Percentiles rank a stretch among this genome's conserved stretches.
phyloP scores from a whole-genome alignment of 768 basidiomycete genomes.

The Sistotremastrum suecicum region DNA sequence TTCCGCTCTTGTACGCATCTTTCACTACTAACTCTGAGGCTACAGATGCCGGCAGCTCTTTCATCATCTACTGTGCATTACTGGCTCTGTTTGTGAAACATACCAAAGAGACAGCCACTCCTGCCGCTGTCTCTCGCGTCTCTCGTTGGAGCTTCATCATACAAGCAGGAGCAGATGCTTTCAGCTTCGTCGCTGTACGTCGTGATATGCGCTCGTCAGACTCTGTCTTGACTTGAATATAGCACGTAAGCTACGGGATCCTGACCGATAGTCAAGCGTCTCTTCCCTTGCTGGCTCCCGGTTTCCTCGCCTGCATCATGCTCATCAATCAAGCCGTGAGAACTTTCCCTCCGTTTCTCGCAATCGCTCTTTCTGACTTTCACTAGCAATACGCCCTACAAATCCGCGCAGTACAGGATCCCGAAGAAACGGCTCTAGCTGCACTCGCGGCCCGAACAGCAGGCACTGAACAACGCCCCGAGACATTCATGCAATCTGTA shows the following conservation, averaged over 20 bases:
- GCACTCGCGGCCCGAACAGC: constrained; percentile 18
- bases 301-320: constrained; percentile 67
- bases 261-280: constrained; percentile 73
- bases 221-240: background rate
- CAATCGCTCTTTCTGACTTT: background rate
- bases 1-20: background rate
- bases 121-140: constrained; percentile 62
- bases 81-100: constrained; percentile 62
- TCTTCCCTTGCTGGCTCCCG: constrained; percentile 68
- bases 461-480: background rate
- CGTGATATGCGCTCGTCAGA: background rate
- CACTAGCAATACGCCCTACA: constrained; percentile 70
- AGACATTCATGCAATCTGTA: background rate
- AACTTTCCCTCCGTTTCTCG: constrained; percentile 4
- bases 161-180: constrained; percentile 67
- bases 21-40: constrained; percentile 4
- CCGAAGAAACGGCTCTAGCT: constrained; percentile 36
- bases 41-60: constrained; percentile 60
- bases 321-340: constrained; percentile 75
- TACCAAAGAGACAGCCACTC: constrained; percentile 59
- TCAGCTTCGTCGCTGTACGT: constrained; percentile 63
- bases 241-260: constrained; percentile 80
- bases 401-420: constrained; percentile 71
- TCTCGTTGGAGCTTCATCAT: constrained; percentile 75
- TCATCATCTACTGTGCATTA: constrained; percentile 49